Evolutionary conservation across 495 filamentous ascomycete species (phyloP).

Genomic region (Darksidea phi): DNA sequence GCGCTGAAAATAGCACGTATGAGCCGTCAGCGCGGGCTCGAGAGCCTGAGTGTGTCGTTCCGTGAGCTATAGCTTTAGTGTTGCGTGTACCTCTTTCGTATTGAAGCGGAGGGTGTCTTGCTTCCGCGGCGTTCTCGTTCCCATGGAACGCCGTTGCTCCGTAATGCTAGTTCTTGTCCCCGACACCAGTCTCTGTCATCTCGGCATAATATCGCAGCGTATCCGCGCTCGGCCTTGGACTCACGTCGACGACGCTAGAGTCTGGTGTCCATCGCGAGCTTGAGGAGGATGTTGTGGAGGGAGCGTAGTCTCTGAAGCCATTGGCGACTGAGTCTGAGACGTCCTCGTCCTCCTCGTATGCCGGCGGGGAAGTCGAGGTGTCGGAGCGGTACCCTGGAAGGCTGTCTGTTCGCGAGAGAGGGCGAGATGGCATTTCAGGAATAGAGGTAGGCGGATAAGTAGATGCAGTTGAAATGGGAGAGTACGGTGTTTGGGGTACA

Average conservation of each 20-base stretch:
- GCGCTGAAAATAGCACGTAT: no score
- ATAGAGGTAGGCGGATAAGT: conserved; percentile 18
- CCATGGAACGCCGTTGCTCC: no score
- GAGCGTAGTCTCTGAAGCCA: conserved; percentile 37
- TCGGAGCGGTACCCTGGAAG: conserved; percentile 37
- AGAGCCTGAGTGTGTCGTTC: no score
- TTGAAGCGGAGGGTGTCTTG: no score
- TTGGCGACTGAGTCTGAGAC: conserved; percentile 32
- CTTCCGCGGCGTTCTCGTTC: no score
- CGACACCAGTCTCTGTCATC: conserved; percentile 23
- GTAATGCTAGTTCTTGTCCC: conserved; percentile 13
- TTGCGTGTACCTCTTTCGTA: no score
- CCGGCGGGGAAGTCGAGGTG: conserved; percentile 15
- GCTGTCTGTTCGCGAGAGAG: conserved; percentile 34
- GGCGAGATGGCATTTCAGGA: conserved; percentile 25
- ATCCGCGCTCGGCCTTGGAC: conserved; percentile 39
- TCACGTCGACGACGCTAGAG: conserved; percentile 40
- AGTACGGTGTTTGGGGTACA: neutral
- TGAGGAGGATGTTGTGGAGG: conserved; percentile 20
- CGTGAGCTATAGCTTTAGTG: no score
- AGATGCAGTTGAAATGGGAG: conserved; percentile 21
- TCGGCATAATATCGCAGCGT: conserved; percentile 37
- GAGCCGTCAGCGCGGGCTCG: no score
- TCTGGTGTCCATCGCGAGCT: conserved; percentile 36
- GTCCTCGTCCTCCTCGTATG: conserved; percentile 33